Conservation (phyloP, 257 asterid genomes). For the Nicotiana sylvestris region DNA sequence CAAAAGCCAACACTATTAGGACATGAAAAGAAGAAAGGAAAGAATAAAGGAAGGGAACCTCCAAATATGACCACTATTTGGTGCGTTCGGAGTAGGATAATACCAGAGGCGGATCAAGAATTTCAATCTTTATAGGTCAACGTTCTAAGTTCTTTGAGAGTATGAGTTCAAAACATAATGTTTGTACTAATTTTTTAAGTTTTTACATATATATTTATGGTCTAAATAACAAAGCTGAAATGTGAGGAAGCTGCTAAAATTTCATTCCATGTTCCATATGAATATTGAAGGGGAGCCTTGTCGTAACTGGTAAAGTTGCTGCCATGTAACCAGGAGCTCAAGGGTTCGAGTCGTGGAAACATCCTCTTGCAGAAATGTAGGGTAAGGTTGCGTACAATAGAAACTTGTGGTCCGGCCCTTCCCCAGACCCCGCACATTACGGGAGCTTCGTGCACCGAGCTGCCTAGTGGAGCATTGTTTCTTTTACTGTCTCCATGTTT, state of each 20-base stretch:
- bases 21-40: slow-evolving; percentile 30
- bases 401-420: too few species aligned
- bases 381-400: too few species aligned
- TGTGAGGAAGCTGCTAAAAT: neutral
- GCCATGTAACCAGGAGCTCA: too few species aligned
- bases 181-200: neutral
- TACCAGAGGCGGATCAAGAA: neutral
- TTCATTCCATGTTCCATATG: neutral
- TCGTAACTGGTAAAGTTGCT: too few species aligned
- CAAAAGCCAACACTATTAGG: slow-evolving; percentile 3
- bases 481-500: neutral
- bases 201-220: neutral
- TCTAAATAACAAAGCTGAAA: neutral
- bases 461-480: neutral
- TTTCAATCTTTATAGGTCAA: neutral
- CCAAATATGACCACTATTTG: slow-evolving; percentile 29
- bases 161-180: neutral
- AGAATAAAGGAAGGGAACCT: neutral
- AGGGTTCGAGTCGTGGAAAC: too few species aligned
- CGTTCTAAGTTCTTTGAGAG: neutral
- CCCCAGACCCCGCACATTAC: too few species aligned
- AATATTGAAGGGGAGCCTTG: neutral
- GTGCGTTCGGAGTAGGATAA: slow-evolving; percentile 9
- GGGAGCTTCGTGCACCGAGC: too few species aligned
- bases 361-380: rapidly evolving